Conservation (phyloP, 768 basidiomycete species). For the Cystoderma amianthinum region DNA sequence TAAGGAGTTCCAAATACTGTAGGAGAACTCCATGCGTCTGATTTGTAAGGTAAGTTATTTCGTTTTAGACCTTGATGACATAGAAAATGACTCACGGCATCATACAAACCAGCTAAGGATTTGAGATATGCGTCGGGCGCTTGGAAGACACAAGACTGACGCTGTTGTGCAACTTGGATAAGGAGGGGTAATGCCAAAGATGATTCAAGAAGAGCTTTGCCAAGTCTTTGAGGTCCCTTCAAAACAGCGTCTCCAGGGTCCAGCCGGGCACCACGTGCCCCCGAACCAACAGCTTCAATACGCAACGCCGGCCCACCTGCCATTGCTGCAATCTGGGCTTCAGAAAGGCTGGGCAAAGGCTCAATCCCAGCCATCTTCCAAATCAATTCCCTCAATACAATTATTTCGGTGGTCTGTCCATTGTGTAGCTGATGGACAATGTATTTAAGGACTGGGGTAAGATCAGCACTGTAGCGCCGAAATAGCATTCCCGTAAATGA, state of each 20-base stretch:
- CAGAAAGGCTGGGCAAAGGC: slow-evolving; percentile 83
- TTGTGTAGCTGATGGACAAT: slow-evolving; percentile 86
- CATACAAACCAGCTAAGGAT: slow-evolving; percentile 81
- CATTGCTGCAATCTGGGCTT: slow-evolving; percentile 84
- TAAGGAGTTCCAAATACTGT: slow-evolving; percentile 88
- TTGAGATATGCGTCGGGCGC: slow-evolving; percentile 76
- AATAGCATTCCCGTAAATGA: slow-evolving; percentile 93
- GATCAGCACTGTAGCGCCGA: slow-evolving; percentile 76
- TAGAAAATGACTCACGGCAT: slow-evolving; percentile 58
- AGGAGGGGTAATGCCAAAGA: slow-evolving; percentile 82
- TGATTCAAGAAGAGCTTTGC: slow-evolving; percentile 59
- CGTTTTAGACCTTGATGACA: slow-evolving; percentile 8
- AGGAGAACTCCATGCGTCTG: slow-evolving; percentile 89
- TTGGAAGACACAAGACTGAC: slow-evolving; percentile 76
- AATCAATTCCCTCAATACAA: slow-evolving; percentile 88
- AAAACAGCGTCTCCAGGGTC: slow-evolving; percentile 58
- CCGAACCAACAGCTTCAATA: slow-evolving; percentile 82
- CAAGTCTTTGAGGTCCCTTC: slow-evolving; percentile 63
- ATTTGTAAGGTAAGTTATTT: slow-evolving; percentile 9
- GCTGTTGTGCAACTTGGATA: slow-evolving; percentile 87
- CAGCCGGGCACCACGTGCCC: slow-evolving; percentile 65
- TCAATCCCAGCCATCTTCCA: slow-evolving; percentile 95
- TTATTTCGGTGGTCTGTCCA: slow-evolving; percentile 79
- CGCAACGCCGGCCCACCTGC: slow-evolving; percentile 85
- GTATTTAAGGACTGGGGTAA: slow-evolving; percentile 81